Percentiles rank a stretch among this genome's conserved stretches.
Evolutionary conservation across 371 early-diverging fungal species (phyloP).

Genomic region (Nematocida homosporus): DNA sequence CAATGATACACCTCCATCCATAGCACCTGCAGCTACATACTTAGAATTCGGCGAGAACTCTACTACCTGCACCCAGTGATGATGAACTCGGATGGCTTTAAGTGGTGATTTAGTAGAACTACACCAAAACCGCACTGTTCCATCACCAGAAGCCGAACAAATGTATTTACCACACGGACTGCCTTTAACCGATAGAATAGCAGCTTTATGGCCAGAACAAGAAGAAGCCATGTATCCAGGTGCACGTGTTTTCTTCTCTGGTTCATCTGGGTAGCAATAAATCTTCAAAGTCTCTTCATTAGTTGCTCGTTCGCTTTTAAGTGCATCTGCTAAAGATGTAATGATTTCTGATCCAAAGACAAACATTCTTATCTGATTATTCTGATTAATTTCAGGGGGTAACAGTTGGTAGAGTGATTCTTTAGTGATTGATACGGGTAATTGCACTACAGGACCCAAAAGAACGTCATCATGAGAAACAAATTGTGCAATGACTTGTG

Average conservation of each 20-base stretch:
- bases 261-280: slow-evolving; percentile 57
- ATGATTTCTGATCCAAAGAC: slow-evolving; percentile 39
- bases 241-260: slow-evolving; percentile 42
- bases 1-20: slow-evolving; percentile 77
- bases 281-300: slow-evolving; percentile 43
- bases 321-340: slow-evolving; percentile 28
- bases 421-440: slow-evolving; percentile 29
- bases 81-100: slow-evolving; percentile 70
- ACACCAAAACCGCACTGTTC: slow-evolving; percentile 90
- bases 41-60: slow-evolving; percentile 71
- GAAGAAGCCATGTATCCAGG: slow-evolving; percentile 54
- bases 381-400: slow-evolving; percentile 2
- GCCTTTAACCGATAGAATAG: slow-evolving; percentile 85
- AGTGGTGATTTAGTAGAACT: slow-evolving; percentile 72
- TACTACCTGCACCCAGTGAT: slow-evolving; percentile 79
- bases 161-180: slow-evolving; percentile 71
- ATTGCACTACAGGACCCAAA: slow-evolving; percentile 22
- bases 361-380: slow-evolving; percentile 40
- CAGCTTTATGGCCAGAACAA: slow-evolving; percentile 75
- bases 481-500: slow-evolving; percentile 56
- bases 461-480: slow-evolving; percentile 47
- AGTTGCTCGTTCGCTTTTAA: slow-evolving; percentile 1
- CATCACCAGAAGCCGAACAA: slow-evolving; percentile 85
- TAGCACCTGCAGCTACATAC: slow-evolving; percentile 81
- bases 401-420: slow-evolving; percentile 36